Evolutionary conservation across 331 rosid genomes (phyloP), one percentile per base, ranked within the genome.

Genomic region (Rhamnella rubrinervis): DNA sequence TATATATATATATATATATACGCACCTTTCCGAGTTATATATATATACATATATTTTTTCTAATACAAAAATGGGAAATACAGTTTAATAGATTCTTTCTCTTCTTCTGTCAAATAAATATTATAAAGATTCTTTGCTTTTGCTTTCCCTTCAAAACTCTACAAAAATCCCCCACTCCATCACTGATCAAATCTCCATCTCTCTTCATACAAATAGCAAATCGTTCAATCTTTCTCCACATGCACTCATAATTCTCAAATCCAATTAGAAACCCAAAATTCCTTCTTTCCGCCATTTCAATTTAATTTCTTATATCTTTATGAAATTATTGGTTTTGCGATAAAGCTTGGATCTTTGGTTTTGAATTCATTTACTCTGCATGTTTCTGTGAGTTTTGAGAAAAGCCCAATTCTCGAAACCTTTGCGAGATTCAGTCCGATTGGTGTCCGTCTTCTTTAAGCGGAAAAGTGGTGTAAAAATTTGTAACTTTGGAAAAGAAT

Each of bases 81-180:
- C 25, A 19, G 47, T 15, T 3, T 12, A 39, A 55, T 15, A 20
- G 14, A n/a, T 31, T 31, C 35, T 31, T 4, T 31, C 35, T 31
- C 35, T 31, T 20, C 15, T 57, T 23, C n/a, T 53, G 12, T 53
- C 58, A 5, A 64, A 44, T 15, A 19, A 68, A n/a, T 58, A 44
- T 4, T 47, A 31, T 47, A 18, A 13, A 59, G 66, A 71, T 73
- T 78, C 68, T 35, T 77, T 82, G 65, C 82, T 80, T 31, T 78
- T 18, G 78, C 78, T 74, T 67, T 31, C 26, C 69, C 73, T 77
- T 79, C 20, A 16, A 74, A 85, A 68, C 66, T 65, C 82, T 71
- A 73, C 35, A n/a, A 40, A 55, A 38, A 55, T 64, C 52, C 68
- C 46, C 13, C 76, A 11, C 55, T 49, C 0, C 17, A 15, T 58